Evolutionary conservation across 2,329 filamentous ascomycete genomes (phyloP), one percentile per base, ranked within the genome.

Genomic region (Pseudogymnoascus sp.): DNA sequence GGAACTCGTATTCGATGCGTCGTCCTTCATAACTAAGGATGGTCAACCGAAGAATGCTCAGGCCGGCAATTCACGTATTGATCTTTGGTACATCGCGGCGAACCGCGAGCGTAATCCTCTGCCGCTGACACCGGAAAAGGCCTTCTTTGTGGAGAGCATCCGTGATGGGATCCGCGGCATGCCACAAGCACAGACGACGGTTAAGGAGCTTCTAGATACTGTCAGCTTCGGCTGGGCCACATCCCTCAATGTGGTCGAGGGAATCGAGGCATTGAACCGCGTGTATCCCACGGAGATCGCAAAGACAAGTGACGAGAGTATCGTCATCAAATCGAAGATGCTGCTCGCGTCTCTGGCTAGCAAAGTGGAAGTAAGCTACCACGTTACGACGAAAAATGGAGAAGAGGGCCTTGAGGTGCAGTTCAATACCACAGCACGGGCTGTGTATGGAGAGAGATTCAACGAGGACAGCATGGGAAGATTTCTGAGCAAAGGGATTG

Each of bases 401-500:
- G 73, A 74, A 0, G 74, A 76, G n/a, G 77, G 79, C 3, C 73
- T 86, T 9, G 77, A 81, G 0, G 76, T 89, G 34, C 71, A 72
- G 12, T 74, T 88, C 21, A 73, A 73, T 5, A 76, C 79, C 1
- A 75, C 74, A 19, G 87, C 84, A 0, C 77, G 76, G 58, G 82
- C 92, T 1, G 76, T 90, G 2, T 94, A 94, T 69, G 89, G 89
- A 0, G 88, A 92, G 73, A 79, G 81, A 62, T 91, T 92, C 71
- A 89, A 90, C 64, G 82, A 84, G 64, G 81, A 77, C 57, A 91
- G 89, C 72, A 85, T 94, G 76, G 76, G 75, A n/a, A 86, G 90
- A 60, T 91, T 88, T 65, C 69, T 94, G 63, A 71, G 75, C 10
- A 79, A 79, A 34, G 77, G 79, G 70, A 74, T 86, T 67, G 72